phyloP scores from a whole-genome alignment of 2,329 filamentous ascomycete species.

The Plectosphaerella sp. region DNA sequence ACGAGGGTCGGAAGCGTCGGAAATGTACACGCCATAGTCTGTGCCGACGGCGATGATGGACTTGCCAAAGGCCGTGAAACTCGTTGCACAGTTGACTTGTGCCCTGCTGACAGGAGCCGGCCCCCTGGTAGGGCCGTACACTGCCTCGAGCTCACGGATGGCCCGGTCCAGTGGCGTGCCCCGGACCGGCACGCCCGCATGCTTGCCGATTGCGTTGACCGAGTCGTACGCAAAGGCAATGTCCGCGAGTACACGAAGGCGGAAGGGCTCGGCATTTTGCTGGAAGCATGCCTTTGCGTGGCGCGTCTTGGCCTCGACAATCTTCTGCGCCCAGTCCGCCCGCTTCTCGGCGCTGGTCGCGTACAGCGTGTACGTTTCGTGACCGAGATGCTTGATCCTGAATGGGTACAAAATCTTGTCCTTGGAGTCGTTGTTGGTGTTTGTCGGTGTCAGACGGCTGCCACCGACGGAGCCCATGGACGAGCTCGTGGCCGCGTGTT shows the following conservation, averaged over 20 bases:
- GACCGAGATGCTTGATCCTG: conserved; percentile 90
- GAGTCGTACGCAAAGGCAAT: conserved; percentile 81
- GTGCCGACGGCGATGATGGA: conserved; percentile 92
- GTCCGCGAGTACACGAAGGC: conserved; percentile 86
- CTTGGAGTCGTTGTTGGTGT: conserved; percentile 60
- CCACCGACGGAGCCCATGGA: conserved; percentile 52
- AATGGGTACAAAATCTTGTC: conserved; percentile 90
- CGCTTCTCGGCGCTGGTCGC: conserved; percentile 71
- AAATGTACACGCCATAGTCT: conserved; percentile 88
- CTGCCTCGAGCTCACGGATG: conserved; percentile 80
- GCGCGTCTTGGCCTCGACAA: conserved; percentile 89
- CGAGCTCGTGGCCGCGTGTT: conserved; percentile 63
- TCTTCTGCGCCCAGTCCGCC: conserved; percentile 87
- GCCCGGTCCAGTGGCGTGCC: conserved; percentile 90
- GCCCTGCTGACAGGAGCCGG: conserved; percentile 79
- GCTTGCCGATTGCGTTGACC: conserved; percentile 54
- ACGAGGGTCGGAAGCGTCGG: conserved; percentile 82
- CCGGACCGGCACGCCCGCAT: conserved; percentile 68
- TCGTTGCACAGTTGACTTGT: conserved; percentile 86
- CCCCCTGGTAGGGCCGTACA: conserved; percentile 65
- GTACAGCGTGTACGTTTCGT: conserved; percentile 89
- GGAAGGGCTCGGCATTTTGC: conserved; percentile 95
- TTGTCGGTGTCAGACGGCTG: conserved; percentile 32
- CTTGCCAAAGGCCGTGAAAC: conserved; percentile 79
- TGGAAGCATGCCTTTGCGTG: conserved; percentile 84